Evolutionary conservation across 2,329 filamentous ascomycete species (phyloP), one percentile per base, ranked within the genome.

Genomic region (Clonostachys rosea): DNA sequence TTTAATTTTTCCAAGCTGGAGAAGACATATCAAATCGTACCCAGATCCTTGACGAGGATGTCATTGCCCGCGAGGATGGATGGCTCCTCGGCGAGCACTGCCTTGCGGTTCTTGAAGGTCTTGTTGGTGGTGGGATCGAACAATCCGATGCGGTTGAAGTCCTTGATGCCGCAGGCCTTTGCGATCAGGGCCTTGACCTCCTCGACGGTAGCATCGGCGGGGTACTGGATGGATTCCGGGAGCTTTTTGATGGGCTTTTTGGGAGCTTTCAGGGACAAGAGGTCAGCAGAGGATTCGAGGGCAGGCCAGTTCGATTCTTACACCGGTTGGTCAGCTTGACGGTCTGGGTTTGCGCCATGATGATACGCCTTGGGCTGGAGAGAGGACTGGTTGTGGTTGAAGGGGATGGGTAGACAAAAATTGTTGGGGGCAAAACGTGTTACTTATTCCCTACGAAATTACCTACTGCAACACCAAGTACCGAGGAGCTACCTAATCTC

Each of bases 31-130:
- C 24, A 30, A 30, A 30, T 60, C 78, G 46, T 79, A 92, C 91
- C 94, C 33, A 99, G 77, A 64, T 99, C 92, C 73, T 99, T 97
- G 53, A 97, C 88, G 56, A 94, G 83, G 43, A 99, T 67, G 65
- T 83, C 77, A 49, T 73, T 71, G 12, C 69, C 63, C 34, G 69
- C 65, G 44, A 71, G 59, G 9, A 84, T 72, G 47, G 70, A 69
- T 33, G 70, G 59, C 56, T 77, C 73, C 48, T 77, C 66, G 34
- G 61, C 61, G 35, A 85, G 53, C 42, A 74, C 63, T 17, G 79
- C 79, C 57, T 73, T 76, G 54, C 80, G 76, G 65, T 86, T 74
- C 67, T 83, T 84, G 55, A 85, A 62, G 17, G 77, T 81, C 73
- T 81, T 83, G 65, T 77, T 81, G 50, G 76, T 79, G 37, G 70